Evolutionary conservation across 2,329 filamentous ascomycete species (phyloP).

Genomic region (Trichoderma citrinoviride): DNA sequence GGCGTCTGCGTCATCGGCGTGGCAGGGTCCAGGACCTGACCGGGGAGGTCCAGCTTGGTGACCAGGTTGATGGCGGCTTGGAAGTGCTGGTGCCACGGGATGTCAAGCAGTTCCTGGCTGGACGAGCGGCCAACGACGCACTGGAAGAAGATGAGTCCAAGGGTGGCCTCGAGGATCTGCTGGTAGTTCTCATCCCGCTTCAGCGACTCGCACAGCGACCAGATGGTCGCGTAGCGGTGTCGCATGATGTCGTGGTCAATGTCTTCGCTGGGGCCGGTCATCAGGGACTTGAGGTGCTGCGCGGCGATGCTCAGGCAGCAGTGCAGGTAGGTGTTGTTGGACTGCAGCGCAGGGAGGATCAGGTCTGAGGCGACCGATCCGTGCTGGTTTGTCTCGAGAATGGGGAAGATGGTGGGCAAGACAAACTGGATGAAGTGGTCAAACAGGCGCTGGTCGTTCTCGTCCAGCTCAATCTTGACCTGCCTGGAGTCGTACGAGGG

Average conservation of each 20-base stretch:
- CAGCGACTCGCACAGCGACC: slow-evolving; percentile 78
- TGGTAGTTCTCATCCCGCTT: slow-evolving; percentile 77
- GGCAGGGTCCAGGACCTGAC: slow-evolving; percentile 59
- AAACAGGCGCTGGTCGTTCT: slow-evolving; percentile 80
- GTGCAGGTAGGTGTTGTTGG: slow-evolving; percentile 90
- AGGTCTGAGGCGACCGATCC: slow-evolving; percentile 77
- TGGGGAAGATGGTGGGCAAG: slow-evolving; percentile 84
- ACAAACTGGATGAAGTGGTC: slow-evolving; percentile 91
- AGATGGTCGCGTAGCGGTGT: slow-evolving; percentile 85
- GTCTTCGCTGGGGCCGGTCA: slow-evolving; percentile 62
- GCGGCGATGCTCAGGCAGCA: slow-evolving; percentile 93
- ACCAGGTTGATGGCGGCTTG: slow-evolving; percentile 84
- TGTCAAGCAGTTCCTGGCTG: slow-evolving; percentile 82
- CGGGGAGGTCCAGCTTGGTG: slow-evolving; percentile 76
- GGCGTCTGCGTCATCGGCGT: slow-evolving; percentile 59
- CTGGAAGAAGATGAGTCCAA: slow-evolving; percentile 96
- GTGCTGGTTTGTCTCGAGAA: slow-evolving; percentile 85
- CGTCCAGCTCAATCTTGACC: slow-evolving; percentile 77
- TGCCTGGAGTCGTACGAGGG: slow-evolving; percentile 62
- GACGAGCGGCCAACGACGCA: slow-evolving; percentile 77
- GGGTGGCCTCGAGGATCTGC: slow-evolving; percentile 85
- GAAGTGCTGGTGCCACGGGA: slow-evolving; percentile 97
- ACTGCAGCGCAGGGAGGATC: slow-evolving; percentile 82
- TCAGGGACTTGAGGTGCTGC: slow-evolving; percentile 80
- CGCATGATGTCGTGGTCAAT: slow-evolving; percentile 89